phyloP scores from a whole-genome alignment of 768 basidiomycete species.

The Neoboletus magnificus region DNA sequence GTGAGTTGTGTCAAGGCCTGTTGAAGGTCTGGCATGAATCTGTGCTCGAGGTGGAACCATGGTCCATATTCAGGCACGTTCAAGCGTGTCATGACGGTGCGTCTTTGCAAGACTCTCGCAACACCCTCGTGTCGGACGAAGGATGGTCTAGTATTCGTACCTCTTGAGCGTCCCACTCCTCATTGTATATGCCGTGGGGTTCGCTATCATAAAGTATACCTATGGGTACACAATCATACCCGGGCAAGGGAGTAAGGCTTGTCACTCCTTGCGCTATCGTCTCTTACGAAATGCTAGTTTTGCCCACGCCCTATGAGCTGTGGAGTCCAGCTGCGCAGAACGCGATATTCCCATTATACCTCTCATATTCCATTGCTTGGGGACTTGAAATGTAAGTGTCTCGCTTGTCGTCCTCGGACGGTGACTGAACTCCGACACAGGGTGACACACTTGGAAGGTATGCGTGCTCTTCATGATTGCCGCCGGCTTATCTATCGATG shows the following conservation, averaged over 20 bases:
- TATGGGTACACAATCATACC: constrained; percentile 57
- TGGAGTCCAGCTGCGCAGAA: constrained; percentile 48
- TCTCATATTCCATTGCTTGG: constrained; percentile 68
- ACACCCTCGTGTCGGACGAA: not conserved
- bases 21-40: not conserved
- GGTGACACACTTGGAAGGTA: constrained; percentile 79
- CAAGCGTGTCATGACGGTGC: constrained; percentile 82
- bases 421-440: constrained; percentile 32
- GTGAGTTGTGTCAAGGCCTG: constrained; percentile 33
- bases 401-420: not conserved
- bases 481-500: not conserved
- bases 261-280: not conserved
- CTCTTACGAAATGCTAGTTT: constrained; percentile 39
- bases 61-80: constrained; percentile 69
- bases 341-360: constrained; percentile 62
- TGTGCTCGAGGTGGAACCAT: constrained; percentile 56
- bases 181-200: constrained; percentile 56
- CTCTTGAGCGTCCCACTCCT: constrained; percentile 60
- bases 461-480: not conserved
- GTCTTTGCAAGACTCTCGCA: constrained; percentile 15
- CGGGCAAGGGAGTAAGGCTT: constrained; percentile 38
- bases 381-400: constrained; percentile 67
- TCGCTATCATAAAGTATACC: constrained; percentile 67
- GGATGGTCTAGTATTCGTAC: constrained; percentile 62
- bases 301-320: constrained; percentile 58